These are phyloP conservation scores for Urtica urens DNA, from an alignment of 306 rosid species.

Conservation along the genomic window DNA sequence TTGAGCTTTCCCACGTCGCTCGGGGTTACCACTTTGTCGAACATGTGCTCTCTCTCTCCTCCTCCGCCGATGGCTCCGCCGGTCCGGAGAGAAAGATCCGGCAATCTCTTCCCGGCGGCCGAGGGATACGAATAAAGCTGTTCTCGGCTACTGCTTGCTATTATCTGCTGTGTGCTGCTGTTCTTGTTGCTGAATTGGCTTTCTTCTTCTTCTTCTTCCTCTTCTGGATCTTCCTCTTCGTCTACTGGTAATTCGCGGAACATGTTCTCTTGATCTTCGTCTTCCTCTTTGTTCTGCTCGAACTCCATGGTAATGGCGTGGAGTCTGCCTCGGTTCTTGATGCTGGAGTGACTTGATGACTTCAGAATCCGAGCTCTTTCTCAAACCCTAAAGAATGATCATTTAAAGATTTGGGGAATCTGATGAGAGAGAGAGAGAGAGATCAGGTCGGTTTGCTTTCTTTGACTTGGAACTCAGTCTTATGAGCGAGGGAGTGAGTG, in stretches of 20 bases:
- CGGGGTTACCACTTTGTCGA: conserved; percentile 77
- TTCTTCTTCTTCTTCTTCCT: conserved; percentile 20
- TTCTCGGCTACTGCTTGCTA: conserved; percentile 16
- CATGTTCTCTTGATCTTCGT: neutral
- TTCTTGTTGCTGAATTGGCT: neutral
- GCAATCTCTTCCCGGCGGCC: neutral
- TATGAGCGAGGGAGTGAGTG: too few relatives aligned
- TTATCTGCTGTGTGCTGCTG: neutral
- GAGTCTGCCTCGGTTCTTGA: too few relatives aligned
- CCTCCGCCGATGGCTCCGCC: neutral
- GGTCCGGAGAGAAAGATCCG: too few relatives aligned
- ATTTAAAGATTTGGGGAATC: too few relatives aligned
- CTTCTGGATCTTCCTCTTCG: conserved; percentile 35
- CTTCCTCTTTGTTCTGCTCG: neutral
- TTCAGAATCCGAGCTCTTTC: neutral
- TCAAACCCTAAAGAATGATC: neutral
- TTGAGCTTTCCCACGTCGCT: conserved; percentile 90
- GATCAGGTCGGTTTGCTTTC: conserved; percentile 45
- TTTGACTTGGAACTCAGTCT: conserved; percentile 39
- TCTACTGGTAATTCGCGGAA: too few relatives aligned
- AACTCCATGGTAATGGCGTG: too few relatives aligned
- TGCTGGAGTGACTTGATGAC: too few relatives aligned
- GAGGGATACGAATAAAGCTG: conserved; percentile 26
- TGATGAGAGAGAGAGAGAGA: conserved; percentile 4
- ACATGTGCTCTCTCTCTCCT: conserved; percentile 69